Percentiles rank a stretch among this genome's conserved stretches.
Evolutionary conservation across 768 basidiomycete genomes (phyloP).

Genomic region (Lyophyllum shimeji): DNA sequence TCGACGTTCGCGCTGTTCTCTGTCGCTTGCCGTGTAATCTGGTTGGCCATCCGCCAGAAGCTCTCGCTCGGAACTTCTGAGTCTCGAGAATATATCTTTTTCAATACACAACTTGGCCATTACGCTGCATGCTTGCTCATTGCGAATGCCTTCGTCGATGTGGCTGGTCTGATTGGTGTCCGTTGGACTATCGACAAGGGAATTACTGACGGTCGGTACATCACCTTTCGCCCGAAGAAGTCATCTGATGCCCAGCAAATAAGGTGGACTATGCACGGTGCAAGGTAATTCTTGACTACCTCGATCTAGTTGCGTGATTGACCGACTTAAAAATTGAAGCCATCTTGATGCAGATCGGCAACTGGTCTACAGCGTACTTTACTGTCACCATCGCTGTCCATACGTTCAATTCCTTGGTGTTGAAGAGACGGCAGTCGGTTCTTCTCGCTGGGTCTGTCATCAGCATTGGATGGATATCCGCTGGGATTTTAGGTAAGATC

Average conservation of each 20-base stretch:
- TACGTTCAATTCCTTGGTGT: conserved; percentile 64
- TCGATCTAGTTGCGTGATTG: conserved; percentile 1
- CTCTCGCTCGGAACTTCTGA: conserved; percentile 23
- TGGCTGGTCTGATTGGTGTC: conserved; percentile 54
- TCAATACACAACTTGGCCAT: conserved; percentile 69
- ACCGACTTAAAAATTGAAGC: conserved; percentile 31
- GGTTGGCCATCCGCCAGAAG: conserved; percentile 39
- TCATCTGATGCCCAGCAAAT: conserved; percentile 2
- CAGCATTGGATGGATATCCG: conserved; percentile 52
- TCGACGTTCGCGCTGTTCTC: conserved; percentile 53
- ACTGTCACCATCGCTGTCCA: conserved; percentile 64
- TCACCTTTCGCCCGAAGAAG: neutral
- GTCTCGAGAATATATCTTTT: conserved; percentile 57
- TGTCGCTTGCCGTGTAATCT: conserved; percentile 47
- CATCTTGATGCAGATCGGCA: conserved; percentile 58
- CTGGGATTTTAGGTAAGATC: conserved; percentile 45
- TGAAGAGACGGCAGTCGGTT: conserved; percentile 51
- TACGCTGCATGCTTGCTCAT: conserved; percentile 66
- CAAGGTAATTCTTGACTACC: conserved; percentile 49
- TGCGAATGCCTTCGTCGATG: conserved; percentile 52
- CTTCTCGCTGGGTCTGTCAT: conserved; percentile 45
- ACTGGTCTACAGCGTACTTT: conserved; percentile 63
- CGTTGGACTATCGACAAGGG: conserved; percentile 45
- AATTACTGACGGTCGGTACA: conserved; percentile 46
- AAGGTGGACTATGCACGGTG: conserved; percentile 45